These are phyloP conservation scores for Pythium aristosporum DNA, from an alignment of 352 stramenopile genomes.

Conservation along the genomic window DNA sequence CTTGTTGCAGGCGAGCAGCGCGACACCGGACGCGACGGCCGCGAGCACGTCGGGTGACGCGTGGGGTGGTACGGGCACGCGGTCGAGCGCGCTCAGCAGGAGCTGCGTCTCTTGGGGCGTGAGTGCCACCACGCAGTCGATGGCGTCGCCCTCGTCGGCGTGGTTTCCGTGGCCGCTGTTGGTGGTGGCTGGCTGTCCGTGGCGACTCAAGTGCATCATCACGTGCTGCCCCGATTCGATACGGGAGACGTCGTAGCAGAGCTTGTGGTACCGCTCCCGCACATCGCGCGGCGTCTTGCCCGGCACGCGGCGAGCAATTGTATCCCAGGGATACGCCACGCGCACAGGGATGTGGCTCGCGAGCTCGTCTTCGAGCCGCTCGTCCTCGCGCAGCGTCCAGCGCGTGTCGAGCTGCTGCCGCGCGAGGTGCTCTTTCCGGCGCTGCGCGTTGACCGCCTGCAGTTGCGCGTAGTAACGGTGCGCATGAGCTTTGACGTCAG, in stretches of 20 bases:
- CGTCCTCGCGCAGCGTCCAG: constrained; percentile 68
- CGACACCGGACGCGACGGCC: constrained; percentile 53
- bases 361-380: constrained; percentile 63
- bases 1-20: constrained; percentile 50
- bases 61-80: constrained; percentile 47
- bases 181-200: neutral
- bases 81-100: constrained; percentile 46
- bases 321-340: constrained; percentile 52
- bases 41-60: constrained; percentile 48
- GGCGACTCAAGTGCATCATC: constrained; percentile 48
- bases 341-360: constrained; percentile 34
- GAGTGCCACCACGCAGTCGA: constrained; percentile 60
- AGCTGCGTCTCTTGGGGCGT: constrained; percentile 50
- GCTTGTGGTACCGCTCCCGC: constrained; percentile 70
- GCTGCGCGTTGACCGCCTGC: constrained; percentile 33
- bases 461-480: constrained; percentile 39
- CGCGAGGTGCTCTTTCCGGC: constrained; percentile 43
- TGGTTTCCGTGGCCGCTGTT: neutral
- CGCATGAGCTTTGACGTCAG: constrained; percentile 32
- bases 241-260: constrained; percentile 70
- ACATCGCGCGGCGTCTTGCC: constrained; percentile 53
- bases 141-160: constrained; percentile 18
- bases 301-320: constrained; percentile 50
- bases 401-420: constrained; percentile 56
- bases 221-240: constrained; percentile 70